Conservation (phyloP, 2,329 filamentous ascomycete species). For the Didymosphaeria variabile region DNA sequence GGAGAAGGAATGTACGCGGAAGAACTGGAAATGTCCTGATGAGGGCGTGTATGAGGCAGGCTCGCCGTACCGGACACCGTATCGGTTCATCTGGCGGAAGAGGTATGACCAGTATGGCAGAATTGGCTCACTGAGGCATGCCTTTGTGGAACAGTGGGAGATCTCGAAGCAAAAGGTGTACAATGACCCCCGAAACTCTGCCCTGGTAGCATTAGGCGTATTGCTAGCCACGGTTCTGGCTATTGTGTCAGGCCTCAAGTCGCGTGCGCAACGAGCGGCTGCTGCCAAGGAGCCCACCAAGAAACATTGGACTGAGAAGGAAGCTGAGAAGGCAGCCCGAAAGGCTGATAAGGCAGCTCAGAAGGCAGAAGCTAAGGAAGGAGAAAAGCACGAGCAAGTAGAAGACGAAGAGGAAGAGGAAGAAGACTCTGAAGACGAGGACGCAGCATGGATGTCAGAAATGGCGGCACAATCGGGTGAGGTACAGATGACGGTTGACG, state of each 20-base stretch:
- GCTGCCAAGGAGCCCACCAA: not conserved
- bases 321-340: not conserved
- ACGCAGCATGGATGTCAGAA: conserved; percentile 4
- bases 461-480: conserved; percentile 3
- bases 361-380: not conserved
- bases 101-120: conserved; percentile 29
- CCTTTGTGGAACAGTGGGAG: conserved; percentile 17
- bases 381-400: not conserved
- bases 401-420: not conserved
- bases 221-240: conserved; percentile 16
- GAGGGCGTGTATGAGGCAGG: conserved; percentile 20
- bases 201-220: conserved; percentile 23
- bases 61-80: conserved; percentile 20
- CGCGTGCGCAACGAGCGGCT: not conserved
- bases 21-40: conserved; percentile 29
- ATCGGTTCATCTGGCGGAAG: conserved; percentile 30
- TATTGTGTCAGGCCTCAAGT: conserved; percentile 9
- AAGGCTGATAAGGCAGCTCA: not conserved
- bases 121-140: conserved; percentile 29
- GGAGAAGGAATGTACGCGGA: conserved; percentile 21
- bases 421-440: conserved; percentile 10
- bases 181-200: conserved; percentile 18
- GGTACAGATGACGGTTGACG: conserved; percentile 3
- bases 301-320: not conserved
- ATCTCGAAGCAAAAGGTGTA: conserved; percentile 13